Percentiles rank a stretch among this genome's conserved stretches.
These are phyloP conservation scores for Penicillium sp. DNA, from an alignment of 2,329 filamentous ascomycete genomes.

Conservation along the genomic window DNA sequence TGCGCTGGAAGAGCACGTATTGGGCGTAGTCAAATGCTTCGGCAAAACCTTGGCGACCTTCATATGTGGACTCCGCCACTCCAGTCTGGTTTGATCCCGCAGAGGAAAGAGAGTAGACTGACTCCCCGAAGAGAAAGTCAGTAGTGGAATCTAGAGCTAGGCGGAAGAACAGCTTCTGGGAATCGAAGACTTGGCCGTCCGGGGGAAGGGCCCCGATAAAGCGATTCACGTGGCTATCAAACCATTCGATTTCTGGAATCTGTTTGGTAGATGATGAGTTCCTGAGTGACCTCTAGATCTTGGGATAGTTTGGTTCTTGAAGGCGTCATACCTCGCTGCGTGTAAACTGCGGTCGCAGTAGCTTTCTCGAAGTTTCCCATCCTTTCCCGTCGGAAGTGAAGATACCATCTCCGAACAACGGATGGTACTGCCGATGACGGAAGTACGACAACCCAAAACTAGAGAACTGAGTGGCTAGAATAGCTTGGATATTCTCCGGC, in stretches of 20 bases:
- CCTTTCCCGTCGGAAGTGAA: slow-evolving; percentile 19
- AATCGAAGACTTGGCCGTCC: slow-evolving; percentile 60
- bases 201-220: slow-evolving; percentile 8
- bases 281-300: no score
- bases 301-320: no score
- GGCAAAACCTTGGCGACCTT: slow-evolving; percentile 33
- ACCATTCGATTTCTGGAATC: slow-evolving; percentile 2
- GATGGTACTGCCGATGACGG: neutral
- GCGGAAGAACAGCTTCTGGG: slow-evolving; percentile 67
- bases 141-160: slow-evolving; percentile 70
- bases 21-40: slow-evolving; percentile 41
- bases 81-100: neutral
- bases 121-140: slow-evolving; percentile 69
- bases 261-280: no score
- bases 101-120: slow-evolving; percentile 49
- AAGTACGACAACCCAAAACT: neutral
- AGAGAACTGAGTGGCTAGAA: neutral
- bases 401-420: slow-evolving; percentile 29
- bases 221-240: neutral
- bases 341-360: slow-evolving; percentile 23
- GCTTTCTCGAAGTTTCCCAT: slow-evolving; percentile 17
- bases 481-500: neutral
- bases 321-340: slow-evolving; percentile 19
- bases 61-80: neutral
- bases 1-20: slow-evolving; percentile 31